Base-by-base conservation (phyloP, 2,329 filamentous ascomycete species). In the Colletotrichum shisoi region DNA sequence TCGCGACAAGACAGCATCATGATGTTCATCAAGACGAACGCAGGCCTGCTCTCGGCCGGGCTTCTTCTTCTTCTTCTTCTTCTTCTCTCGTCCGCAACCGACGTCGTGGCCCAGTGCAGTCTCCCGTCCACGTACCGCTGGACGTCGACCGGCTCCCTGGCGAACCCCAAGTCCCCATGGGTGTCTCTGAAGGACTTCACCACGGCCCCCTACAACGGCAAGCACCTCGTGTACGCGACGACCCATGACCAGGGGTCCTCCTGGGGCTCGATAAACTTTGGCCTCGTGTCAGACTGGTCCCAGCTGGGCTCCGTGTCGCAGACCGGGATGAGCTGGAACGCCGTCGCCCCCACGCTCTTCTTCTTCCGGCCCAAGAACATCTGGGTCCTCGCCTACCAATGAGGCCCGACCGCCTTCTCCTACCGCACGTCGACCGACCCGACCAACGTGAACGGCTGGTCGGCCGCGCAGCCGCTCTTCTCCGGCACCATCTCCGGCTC, bases 381-480 rank as follows among this genome's bases (percentile, higher is more conserved):
- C 69, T 90, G 88, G 88, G 77, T 89, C n/a, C 80, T 90, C 0
- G 84, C 86, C n/a, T 84, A 89, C 72, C 87, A 90, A 74, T 89
- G 87, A 86, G 87, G 87, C 1, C 72, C 84, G 0, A 84, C 81
- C 0, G 71, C 86, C 0, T 90, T 90, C 78, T 82, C 82, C 2
- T 90, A 89, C 80, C 76, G 76, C 57, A 90, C 87, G 2, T 85
- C 86, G 0, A 83, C 68, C 57, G 81, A 90, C 71, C 87, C 87
- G 0, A 82, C 83, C 68, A 82, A 87, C 67, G 74, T 79, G 1
- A 87, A 87, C 72, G 79, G 84, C 45, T 90, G 88, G 87, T 83
- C 82, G 1, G 68, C 78, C 0, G 74, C 79, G 9, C 79, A 87
- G 74, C 71, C 85, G 4, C 83, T 90, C 53, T 89, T 87, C 77